Percentiles rank a stretch among this genome's conserved stretches.
Evolutionary conservation across 352 stramenopile species (phyloP).

Genomic region (Phytophthora vignae): DNA sequence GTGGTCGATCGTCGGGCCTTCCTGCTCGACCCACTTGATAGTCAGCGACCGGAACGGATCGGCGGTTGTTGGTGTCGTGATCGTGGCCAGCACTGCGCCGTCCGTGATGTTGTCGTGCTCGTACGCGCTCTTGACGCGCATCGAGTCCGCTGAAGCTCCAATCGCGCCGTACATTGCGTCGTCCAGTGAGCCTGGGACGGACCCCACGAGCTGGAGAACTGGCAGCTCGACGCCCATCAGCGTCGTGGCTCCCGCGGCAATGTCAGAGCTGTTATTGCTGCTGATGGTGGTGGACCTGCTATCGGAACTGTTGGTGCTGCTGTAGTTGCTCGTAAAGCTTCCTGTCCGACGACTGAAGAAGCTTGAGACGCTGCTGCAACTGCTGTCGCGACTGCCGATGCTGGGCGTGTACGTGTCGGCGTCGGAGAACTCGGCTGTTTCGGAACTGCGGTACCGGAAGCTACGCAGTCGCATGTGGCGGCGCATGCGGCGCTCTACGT

Average conservation of each 20-base stretch:
- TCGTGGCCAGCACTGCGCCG: conserved; percentile 56
- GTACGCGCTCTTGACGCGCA: conserved; percentile 62
- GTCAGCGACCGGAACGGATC: conserved; percentile 63
- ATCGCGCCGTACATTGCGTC: conserved; percentile 71
- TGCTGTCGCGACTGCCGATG: conserved; percentile 35
- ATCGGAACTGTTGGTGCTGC: conserved; percentile 41
- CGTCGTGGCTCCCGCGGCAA: conserved; percentile 12
- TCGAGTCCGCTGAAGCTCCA: conserved; percentile 42
- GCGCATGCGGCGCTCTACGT: conserved; percentile 42
- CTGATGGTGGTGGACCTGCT: conserved; percentile 24
- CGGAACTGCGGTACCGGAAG: conserved; percentile 32
- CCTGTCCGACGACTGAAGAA: conserved; percentile 35
- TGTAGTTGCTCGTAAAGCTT: conserved; percentile 39
- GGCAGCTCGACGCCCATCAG: conserved; percentile 37
- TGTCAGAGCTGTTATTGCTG: conserved; percentile 27
- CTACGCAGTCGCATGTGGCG: conserved; percentile 34
- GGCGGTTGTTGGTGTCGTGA: conserved; percentile 43
- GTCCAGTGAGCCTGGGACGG: conserved; percentile 57
- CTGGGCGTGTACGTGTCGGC: conserved; percentile 22
- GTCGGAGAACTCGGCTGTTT: conserved; percentile 34
- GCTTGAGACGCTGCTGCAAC: conserved; percentile 37
- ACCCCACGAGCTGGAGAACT: conserved; percentile 54
- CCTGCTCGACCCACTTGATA: conserved; percentile 70
- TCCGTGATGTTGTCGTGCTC: conserved; percentile 54
- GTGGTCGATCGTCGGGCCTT: conserved; percentile 39